A percentile compares a stretch with the other conserved stretches of the same genome.
Evolutionary conservation across 2,329 filamentous ascomycete genomes (phyloP).

Genomic region (Byssothecium circinans): DNA sequence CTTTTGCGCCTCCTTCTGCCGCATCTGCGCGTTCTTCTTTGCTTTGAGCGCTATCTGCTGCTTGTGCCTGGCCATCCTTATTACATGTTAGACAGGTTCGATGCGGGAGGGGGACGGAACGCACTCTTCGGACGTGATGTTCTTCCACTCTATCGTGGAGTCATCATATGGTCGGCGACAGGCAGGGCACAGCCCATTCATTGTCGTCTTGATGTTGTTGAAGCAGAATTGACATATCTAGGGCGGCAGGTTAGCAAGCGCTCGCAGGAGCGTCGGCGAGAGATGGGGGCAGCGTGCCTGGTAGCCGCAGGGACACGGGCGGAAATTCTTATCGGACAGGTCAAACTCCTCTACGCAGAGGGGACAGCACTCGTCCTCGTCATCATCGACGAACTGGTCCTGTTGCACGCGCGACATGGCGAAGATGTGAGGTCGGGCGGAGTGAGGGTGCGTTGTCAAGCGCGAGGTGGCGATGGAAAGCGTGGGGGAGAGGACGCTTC

Average conservation of each 20-base stretch:
- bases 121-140: constrained; percentile 92
- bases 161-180: constrained; percentile 95
- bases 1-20: constrained; percentile 94
- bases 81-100: constrained; percentile 23
- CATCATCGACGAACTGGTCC: constrained; percentile 58
- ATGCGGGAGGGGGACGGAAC: constrained; percentile 41
- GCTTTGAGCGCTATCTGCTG: constrained; percentile 78
- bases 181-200: constrained; percentile 96
- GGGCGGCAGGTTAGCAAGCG: constrained; percentile 25
- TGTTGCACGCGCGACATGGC: constrained; percentile 53
- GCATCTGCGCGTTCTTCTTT: constrained; percentile 85
- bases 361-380: constrained; percentile 67
- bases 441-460: constrained; percentile 17
- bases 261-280: constrained; percentile 21
- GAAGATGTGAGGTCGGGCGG: constrained; percentile 13
- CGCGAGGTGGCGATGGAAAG: constrained; percentile 10
- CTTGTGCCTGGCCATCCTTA: constrained; percentile 72
- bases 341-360: constrained; percentile 99
- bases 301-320: constrained; percentile 95
- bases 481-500: neutral
- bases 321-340: constrained; percentile 94
- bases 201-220: constrained; percentile 98
- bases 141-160: constrained; percentile 95
- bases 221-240: constrained; percentile 98
- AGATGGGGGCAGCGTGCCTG: constrained; percentile 72